Evolutionary conservation across 352 stramenopile genomes (phyloP), one percentile per base, ranked within the genome.

Genomic region (Phytophthora sojae): DNA sequence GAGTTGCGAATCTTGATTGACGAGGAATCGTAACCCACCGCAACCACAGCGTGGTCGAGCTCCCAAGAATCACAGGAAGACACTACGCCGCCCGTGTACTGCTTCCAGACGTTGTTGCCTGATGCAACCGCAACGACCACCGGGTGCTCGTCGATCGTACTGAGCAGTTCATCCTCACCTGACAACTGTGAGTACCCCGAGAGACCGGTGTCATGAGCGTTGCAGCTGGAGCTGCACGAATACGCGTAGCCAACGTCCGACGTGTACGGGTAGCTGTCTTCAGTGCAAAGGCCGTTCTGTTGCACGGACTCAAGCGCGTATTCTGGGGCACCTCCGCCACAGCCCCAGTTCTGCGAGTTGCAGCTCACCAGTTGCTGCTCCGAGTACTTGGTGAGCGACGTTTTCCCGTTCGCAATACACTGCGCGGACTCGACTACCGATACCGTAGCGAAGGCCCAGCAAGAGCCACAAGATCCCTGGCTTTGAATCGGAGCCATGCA

Each of bases 1-100:
- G 97, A 98, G 81, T 99, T 99, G 67, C 97, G 98, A 29, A 99
- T 91, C 78, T 98, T 99, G 88, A 95, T 97, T 12, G 82, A 81
- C 3, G 81, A 85, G 11, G 79, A 80, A 67, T 96, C 93, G 81
- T 99, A 99, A 11, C 97, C 97, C 17, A 99, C 96, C 0, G 91
- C 93, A 51, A 99, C 85, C 8, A 99, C 96, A 44, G 97, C 98
- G 75, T 99, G 98, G 72, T 99, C 98, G 49, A 99, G 90, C 37
- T 95, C 81, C 30, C 81, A 85, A 49, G 91, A 92, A 67, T 84
- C 88, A 44, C 80, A 89, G 6, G 64, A 80, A 53, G 69, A 83
- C 35, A 99, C 67, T 4, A 99, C 94, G 12, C 98, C 98, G 30
- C 82, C 79, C 26, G 85, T 95, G 90, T 99, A 99, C 65, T 99